A percentile compares a stretch with the other conserved stretches of the same genome.
Conservation (phyloP, 345 rosid genomes). For the Linum tenue region DNA sequence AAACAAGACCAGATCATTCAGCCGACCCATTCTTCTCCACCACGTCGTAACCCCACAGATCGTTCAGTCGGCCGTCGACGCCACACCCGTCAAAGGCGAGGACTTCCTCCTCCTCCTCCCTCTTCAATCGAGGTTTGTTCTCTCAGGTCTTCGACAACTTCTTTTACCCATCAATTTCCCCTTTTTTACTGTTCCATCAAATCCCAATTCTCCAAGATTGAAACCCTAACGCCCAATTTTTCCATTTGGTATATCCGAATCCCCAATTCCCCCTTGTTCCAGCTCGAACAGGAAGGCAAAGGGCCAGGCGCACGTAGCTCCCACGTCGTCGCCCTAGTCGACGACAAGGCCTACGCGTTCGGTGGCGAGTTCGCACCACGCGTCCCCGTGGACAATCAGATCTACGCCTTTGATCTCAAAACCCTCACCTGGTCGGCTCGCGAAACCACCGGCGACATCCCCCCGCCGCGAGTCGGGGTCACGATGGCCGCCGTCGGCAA, state of each 20-base stretch:
- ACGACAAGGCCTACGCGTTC: slow-evolving; percentile 53
- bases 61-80: no score
- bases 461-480: slow-evolving; percentile 91
- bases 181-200: background rate
- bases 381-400: slow-evolving; percentile 78
- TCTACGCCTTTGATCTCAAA: slow-evolving; percentile 57
- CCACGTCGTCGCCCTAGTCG: slow-evolving; percentile 66
- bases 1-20: no score
- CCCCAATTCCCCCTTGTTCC: slow-evolving; percentile 5
- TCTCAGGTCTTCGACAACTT: no score
- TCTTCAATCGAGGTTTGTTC: slow-evolving; percentile 46
- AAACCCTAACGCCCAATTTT: slow-evolving; percentile 4
- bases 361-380: slow-evolving; percentile 83
- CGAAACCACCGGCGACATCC: slow-evolving; percentile 48
- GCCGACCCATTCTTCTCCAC: no score
- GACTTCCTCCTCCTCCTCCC: no score
- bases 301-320: slow-evolving; percentile 95
- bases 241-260: background rate
- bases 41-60: no score
- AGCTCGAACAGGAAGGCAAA: slow-evolving; percentile 66
- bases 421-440: slow-evolving; percentile 55
- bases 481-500: slow-evolving; percentile 57
- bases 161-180: background rate
- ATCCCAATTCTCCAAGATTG: background rate
- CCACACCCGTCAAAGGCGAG: no score